Base-by-base conservation (phyloP, 129 eudicot genomes). In the Logfia minima region DNA sequence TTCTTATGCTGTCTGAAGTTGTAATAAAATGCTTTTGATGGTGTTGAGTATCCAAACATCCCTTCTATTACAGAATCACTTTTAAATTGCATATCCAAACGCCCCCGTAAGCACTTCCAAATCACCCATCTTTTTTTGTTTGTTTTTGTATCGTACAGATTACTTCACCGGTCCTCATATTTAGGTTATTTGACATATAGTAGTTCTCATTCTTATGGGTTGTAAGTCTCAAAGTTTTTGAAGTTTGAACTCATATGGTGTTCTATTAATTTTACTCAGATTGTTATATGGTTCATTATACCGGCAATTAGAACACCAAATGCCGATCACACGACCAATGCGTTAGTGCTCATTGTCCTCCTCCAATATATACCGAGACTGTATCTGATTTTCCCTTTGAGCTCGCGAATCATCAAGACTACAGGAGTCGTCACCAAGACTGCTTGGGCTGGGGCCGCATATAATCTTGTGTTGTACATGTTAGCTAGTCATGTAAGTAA, bases 381-480 rank as follows among this genome's bases (percentile, higher is more conserved):
- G 24, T 93, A 87, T 86, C 82, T 89, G 63, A 89, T 89, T 63
- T 91, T 89, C 51, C 98, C 97, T 2, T 79, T 93, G 66, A 91
- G 93, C 71, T 87, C 97, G 48, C 84, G 89, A 81, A 87, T 93
- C 43, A 87, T 91, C 80, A 91, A 86, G 87, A 86, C 97, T 43
- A 87, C 96, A 45, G 98, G 98, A 59, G 92, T 93, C 13, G 92
- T 91, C 76, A 84, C 98, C 65, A 89, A 86, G 41, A 93, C 98
- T 1, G 98, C 97, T 11, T 91, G 98, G 98, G 96, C 98, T 1
- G 98, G 98, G 10, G 98, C 98, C 16, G 97, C 96, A 6, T 93
- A 93, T 68, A 91, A 93, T 91, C 90, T 93, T 24, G 81, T 91
- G 10, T 85, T 91, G 66, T 93, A 87, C 79, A 93, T 91, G 97